Percentiles rank a stretch among this genome's conserved stretches.
These are phyloP conservation scores for Paralagenidium karlingii DNA, from an alignment of 352 stramenopile species.

Conservation along the genomic window DNA sequence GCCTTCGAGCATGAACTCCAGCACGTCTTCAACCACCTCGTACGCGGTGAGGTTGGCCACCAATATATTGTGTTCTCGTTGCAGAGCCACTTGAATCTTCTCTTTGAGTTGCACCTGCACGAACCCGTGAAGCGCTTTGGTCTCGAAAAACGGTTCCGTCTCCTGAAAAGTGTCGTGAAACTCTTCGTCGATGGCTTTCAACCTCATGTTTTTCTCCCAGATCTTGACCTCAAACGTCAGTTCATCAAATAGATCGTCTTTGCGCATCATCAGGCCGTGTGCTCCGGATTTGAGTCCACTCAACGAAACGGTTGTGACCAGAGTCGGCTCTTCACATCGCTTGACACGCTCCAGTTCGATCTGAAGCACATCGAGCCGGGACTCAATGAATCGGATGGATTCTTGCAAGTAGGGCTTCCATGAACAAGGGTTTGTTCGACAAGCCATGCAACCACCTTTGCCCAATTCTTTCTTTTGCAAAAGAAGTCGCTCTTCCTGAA, in stretches of 20 bases:
- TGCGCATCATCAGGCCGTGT: slow-evolving; percentile 31
- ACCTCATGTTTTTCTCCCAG: slow-evolving; percentile 49
- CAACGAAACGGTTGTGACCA: slow-evolving; percentile 44
- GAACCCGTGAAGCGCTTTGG: slow-evolving; percentile 85
- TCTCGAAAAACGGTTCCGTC: slow-evolving; percentile 78
- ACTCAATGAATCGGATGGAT: slow-evolving; percentile 29
- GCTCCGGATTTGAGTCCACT: slow-evolving; percentile 43
- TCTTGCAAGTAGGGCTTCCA: slow-evolving; percentile 55
- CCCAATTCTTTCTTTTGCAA: slow-evolving; percentile 63
- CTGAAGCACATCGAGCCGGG: slow-evolving; percentile 40
- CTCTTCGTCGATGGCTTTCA: slow-evolving; percentile 83
- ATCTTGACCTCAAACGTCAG: slow-evolving; percentile 49
- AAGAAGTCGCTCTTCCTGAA: slow-evolving; percentile 50
- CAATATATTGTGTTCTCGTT: slow-evolving; percentile 79
- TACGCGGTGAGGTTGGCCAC: slow-evolving; percentile 71
- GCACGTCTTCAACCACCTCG: slow-evolving; percentile 89
- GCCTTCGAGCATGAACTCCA: slow-evolving; percentile 93
- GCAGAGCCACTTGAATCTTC: slow-evolving; percentile 67
- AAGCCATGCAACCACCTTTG: slow-evolving; percentile 67
- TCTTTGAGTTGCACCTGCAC: slow-evolving; percentile 69
- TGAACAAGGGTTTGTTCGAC: slow-evolving; percentile 44
- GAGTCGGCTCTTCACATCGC: slow-evolving; percentile 25
- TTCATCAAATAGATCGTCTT: slow-evolving; percentile 60
- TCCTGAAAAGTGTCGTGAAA: slow-evolving; percentile 85
- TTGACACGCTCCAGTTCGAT: slow-evolving; percentile 67